These are phyloP conservation scores for Cladophialophora yegresii DNA, from an alignment of 2,329 filamentous ascomycete genomes.

Conservation along the genomic window DNA sequence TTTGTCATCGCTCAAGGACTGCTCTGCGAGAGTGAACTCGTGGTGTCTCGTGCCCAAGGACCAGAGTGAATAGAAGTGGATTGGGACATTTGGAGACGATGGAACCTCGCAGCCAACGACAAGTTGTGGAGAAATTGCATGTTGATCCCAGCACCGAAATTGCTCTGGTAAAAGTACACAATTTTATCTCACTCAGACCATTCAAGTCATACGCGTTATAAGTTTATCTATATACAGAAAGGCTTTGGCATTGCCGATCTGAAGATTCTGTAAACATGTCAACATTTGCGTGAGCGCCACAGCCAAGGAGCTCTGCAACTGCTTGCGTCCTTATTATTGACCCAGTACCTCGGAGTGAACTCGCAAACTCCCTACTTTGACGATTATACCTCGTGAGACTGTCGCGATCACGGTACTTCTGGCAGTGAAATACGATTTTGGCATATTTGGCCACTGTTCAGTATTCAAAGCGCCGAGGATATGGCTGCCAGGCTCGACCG, in stretches of 20 bases:
- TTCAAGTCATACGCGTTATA: not conserved
- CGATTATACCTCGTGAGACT: not conserved
- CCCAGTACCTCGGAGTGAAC: not conserved
- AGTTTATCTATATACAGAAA: not conserved
- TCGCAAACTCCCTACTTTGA: not conserved
- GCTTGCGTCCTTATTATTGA: not conserved
- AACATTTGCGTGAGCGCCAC: not conserved
- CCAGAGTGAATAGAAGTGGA: not conserved
- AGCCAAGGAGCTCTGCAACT: not conserved
- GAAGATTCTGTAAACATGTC: not conserved
- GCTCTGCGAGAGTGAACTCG: not conserved
- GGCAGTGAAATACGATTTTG: not conserved
- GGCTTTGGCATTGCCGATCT: not conserved
- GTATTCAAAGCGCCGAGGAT: not conserved
- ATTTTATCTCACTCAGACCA: not conserved
- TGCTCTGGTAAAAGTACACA: not conserved
- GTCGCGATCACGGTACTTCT: not conserved
- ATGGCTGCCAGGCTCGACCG: not conserved
- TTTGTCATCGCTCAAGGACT: not conserved
- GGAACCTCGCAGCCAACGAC: not conserved
- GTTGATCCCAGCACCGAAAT: constrained; percentile 1
- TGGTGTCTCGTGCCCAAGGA: constrained; percentile 13
- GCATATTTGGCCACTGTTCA: not conserved
- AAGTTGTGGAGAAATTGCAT: constrained; percentile 13
- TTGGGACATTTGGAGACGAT: constrained; percentile 4